Evolutionary conservation across 441 rosid genomes (phyloP), one percentile per base, ranked within the genome.

Genomic region (Breynia disticha): DNA sequence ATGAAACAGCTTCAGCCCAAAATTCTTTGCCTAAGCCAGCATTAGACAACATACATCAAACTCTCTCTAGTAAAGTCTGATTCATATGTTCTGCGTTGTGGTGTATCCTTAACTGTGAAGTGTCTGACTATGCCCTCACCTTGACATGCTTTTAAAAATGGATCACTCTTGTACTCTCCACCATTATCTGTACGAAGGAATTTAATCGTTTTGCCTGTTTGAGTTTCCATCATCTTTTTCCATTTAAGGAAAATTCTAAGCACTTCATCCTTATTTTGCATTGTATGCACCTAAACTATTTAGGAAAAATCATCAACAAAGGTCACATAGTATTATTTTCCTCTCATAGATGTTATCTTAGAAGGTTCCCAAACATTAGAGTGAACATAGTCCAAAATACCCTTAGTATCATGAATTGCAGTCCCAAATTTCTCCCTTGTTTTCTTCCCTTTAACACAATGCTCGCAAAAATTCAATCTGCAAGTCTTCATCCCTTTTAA

Each of bases 351-450:
- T 24, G 22, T 5, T 42, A 38, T 24, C 14, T 56, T 32, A 8
- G 22, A 2, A 46, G 45, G 52, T 14, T 12, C 17, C 14, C 44
- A 56, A 5, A 56, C 8, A 18, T n/a, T n/a, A n/a, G n/a, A n/a
- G n/a, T n/a, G n/a, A n/a, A n/a, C n/a, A n/a, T n/a, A n/a, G n/a
- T n/a, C n/a, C n/a, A n/a, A n/a, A n/a, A n/a, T n/a, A n/a, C n/a
- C n/a, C n/a, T n/a, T n/a, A n/a, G n/a, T n/a, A 45, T 12, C 1
- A 0, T 22, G 44, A 24, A 44, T 16, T 16, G 1, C 3, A 45
- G 19, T 11, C 46, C 50, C 59, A 2, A 55, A 55, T 16, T 55
- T 55, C 49, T 41, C 43, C 35, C 45, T 45, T 24, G 10, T 45
- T 2, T 56, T 10, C 7, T 56, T 56, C 37, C 0, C 18, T 11